Evolutionary conservation across 2,329 filamentous ascomycete genomes (phyloP).

Genomic region (Trichoderma sp.): DNA sequence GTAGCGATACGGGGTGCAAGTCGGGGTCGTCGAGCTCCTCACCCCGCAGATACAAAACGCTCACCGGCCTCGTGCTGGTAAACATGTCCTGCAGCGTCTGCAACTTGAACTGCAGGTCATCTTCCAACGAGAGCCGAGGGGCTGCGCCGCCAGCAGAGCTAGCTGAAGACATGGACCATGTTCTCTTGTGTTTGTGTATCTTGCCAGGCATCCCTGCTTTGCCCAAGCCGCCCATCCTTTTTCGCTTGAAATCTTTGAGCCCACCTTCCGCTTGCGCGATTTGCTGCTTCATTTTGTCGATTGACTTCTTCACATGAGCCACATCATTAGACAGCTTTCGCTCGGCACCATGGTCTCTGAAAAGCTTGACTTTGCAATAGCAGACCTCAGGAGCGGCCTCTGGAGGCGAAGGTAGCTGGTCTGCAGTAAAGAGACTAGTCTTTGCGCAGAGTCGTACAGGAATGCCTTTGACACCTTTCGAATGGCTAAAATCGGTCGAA

Average conservation of each 20-base stretch:
- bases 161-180: conserved; percentile 89
- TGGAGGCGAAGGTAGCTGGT: conserved; percentile 50
- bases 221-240: conserved; percentile 54
- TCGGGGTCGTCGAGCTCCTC: conserved; percentile 80
- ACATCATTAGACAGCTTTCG: conserved; percentile 93
- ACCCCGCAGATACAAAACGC: conserved; percentile 74
- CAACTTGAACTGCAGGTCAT: conserved; percentile 78
- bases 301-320: conserved; percentile 92
- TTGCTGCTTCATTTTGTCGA: conserved; percentile 94
- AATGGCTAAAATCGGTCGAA: conserved; percentile 97
- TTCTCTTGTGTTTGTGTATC: conserved; percentile 84
- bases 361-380: conserved; percentile 96
- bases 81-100: conserved; percentile 85
- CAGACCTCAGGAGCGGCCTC: conserved; percentile 68
- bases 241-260: conserved; percentile 68
- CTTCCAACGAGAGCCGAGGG: conserved; percentile 59
- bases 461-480: conserved; percentile 97
- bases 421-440: conserved; percentile 67
- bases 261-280: conserved; percentile 75
- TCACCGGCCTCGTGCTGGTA: conserved; percentile 76
- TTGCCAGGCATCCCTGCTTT: conserved; percentile 68
- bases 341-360: conserved; percentile 93
- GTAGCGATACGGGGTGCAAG: conserved; percentile 71
- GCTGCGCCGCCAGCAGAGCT: conserved; percentile 57
- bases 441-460: conserved; percentile 92